Base-by-base conservation (phyloP, 768 basidiomycete genomes). In the Artomyces pyxidatus region DNA sequence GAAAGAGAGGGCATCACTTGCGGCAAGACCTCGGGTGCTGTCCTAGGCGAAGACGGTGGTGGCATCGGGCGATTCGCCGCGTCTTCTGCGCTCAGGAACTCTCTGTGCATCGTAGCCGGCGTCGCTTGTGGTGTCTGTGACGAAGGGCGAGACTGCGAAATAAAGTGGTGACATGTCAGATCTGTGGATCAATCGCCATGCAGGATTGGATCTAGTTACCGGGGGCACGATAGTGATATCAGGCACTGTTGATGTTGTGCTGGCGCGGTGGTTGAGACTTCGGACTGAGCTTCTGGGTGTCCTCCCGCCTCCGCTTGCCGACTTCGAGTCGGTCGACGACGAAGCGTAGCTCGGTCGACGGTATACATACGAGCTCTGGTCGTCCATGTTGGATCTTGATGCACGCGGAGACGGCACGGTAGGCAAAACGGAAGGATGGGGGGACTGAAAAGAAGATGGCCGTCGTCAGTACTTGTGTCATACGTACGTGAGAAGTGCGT, bases 61-160 rank as follows among this genome's bases (percentile, higher is more conserved):
- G 51, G 45, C 12, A 38, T 6, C 1, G 48, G 49, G 26, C 49
- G 32, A 23, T 56, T 22, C 9, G 46, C 32, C 1, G 52, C 53
- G 41, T 57, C 47, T n/a, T 57, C 53, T 8, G 50, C 45, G 37
- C 47, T 57, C 19, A 57, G 40, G 29, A 51, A 49, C 12, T 25
- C 23, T n/a, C 50, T 9, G 22, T 30, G 47, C 3, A 26, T 17
- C 10, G n/a, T n/a, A 37, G 26, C 16, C 19, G 53, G 56, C 12
- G 53, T 51, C 37, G 39, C 47, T 37, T 55, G 53, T 11, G 53
- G 53, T 3, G 56, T 57, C 38, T 55, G 53, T n/a, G 56, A 51
- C n/a, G 42, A 44, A 28, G 50, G 27, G 26, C 55, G 55, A 27
- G 55, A 56, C 55, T 56, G 23, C n/a, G 16, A 21, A 2, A 12